A percentile compares a stretch with the other conserved stretches of the same genome.
Conservation (phyloP, 352 stramenopile species). For the Phytophthora agathidicida region DNA sequence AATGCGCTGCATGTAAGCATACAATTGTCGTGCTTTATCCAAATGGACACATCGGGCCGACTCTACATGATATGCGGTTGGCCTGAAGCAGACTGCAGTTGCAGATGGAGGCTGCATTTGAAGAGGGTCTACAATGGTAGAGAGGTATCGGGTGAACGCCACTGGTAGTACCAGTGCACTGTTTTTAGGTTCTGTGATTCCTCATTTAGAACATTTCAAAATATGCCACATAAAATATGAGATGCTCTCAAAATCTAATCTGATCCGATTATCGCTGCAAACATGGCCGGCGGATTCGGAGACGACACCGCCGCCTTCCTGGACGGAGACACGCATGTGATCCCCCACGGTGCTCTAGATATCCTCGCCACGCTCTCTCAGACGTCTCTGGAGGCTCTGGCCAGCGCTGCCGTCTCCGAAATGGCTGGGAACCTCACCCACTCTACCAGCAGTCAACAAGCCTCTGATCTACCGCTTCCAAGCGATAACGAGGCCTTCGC, state of each 20-base stretch:
- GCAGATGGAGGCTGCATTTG: too few species aligned
- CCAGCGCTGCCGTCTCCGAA: conserved; percentile 23
- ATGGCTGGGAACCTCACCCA: conserved; percentile 13
- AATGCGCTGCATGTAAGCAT: too few species aligned
- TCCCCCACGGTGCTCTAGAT: conserved; percentile 18
- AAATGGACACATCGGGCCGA: too few species aligned
- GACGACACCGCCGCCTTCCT: conserved; percentile 16
- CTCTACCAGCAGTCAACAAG: background rate
- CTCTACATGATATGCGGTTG: too few species aligned
- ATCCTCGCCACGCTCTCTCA: conserved; percentile 15
- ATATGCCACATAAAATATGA: conserved; percentile 13
- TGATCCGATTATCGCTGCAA: too few species aligned
- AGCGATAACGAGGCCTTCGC: conserved; percentile 23
- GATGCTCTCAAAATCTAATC: background rate
- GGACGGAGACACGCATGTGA: conserved; percentile 9
- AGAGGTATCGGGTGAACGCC: too few species aligned
- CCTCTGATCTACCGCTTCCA: background rate
- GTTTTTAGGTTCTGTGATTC: too few species aligned
- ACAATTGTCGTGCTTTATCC: too few species aligned
- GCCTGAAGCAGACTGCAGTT: too few species aligned
- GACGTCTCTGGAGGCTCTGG: conserved; percentile 29
- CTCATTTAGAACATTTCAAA: too few species aligned
- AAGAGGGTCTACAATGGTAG: too few species aligned
- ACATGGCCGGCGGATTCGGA: conserved; percentile 23
- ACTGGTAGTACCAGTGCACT: too few species aligned